phyloP scores from a whole-genome alignment of 495 filamentous ascomycete genomes.

The Xylaria venustula region DNA sequence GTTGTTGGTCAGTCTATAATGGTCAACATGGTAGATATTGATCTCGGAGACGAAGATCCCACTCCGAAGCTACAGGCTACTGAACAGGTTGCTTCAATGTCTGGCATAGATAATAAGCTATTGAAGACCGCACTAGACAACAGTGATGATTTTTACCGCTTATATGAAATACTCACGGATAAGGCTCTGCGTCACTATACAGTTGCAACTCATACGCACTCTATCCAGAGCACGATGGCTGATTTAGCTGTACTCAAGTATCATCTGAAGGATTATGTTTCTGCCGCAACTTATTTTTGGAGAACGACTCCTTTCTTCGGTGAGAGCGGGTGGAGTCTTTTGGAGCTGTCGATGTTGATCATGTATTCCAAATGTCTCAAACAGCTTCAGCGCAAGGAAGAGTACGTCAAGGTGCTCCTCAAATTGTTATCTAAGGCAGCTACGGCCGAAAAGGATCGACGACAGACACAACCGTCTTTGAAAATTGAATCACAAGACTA shows the following conservation, averaged over 20 bases:
- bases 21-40: conserved; percentile 55
- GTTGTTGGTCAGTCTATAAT: conserved; percentile 50
- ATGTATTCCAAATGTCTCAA: conserved; percentile 85
- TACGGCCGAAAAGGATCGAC: conserved; percentile 49
- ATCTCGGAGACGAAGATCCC: conserved; percentile 38
- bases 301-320: conserved; percentile 81
- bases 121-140: conserved; percentile 50
- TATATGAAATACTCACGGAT: conserved; percentile 71
- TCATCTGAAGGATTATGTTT: conserved; percentile 65
- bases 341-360: conserved; percentile 79
- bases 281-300: conserved; percentile 77
- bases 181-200: conserved; percentile 71
- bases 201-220: conserved; percentile 71
- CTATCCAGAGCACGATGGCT: conserved; percentile 71
- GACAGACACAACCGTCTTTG: conserved; percentile 38
- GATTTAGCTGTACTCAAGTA: conserved; percentile 86
- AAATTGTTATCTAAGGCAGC: conserved; percentile 75
- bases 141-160: conserved; percentile 52
- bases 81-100: conserved; percentile 22
- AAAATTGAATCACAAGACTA: conserved; percentile 34
- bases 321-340: conserved; percentile 71
- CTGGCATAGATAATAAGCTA: conserved; percentile 52
- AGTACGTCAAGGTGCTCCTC: conserved; percentile 73
- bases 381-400: conserved; percentile 69
- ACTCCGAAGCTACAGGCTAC: conserved; percentile 17